A percentile compares a stretch with the other conserved stretches of the same genome.
Conservation (phyloP, 768 basidiomycete genomes). For the Krasilnikovozyma curviuscula region DNA sequence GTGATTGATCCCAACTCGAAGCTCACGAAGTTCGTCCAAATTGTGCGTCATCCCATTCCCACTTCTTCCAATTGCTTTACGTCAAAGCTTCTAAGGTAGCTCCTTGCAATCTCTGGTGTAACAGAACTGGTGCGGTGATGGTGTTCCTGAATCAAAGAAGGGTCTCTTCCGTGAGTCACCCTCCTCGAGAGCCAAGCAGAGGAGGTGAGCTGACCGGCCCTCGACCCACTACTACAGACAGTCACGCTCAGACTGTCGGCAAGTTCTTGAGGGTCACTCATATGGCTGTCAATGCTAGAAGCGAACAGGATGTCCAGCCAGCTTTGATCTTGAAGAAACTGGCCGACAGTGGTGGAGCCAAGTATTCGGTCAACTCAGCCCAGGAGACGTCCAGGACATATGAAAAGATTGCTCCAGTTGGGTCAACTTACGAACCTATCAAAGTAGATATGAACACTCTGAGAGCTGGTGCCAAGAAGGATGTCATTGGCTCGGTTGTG, state of each 20-base stretch:
- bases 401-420: constrained; percentile 57
- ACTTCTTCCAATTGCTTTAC: background rate
- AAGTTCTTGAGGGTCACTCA: constrained; percentile 66
- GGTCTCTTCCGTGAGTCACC: constrained; percentile 49
- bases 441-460: constrained; percentile 18
- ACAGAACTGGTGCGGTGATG: constrained; percentile 51
- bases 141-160: constrained; percentile 79
- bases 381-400: constrained; percentile 44
- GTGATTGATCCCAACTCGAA: constrained; percentile 69
- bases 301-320: constrained; percentile 64
- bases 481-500: constrained; percentile 1
- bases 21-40: constrained; percentile 77
- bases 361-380: constrained; percentile 50
- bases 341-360: constrained; percentile 75
- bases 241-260: constrained; percentile 61
- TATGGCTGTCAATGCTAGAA: constrained; percentile 66
- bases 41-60: constrained; percentile 36
- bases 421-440: constrained; percentile 19
- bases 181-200: background rate
- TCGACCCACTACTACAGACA: constrained; percentile 28
- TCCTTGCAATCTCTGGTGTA: too few species aligned
- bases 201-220: background rate
- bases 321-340: constrained; percentile 63
- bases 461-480: constrained; percentile 3
- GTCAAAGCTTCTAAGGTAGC: background rate